A percentile compares a stretch with the other conserved stretches of the same genome.
Conservation (phyloP, 164 flowering plant genomes). For the Taxillus chinensis region DNA sequence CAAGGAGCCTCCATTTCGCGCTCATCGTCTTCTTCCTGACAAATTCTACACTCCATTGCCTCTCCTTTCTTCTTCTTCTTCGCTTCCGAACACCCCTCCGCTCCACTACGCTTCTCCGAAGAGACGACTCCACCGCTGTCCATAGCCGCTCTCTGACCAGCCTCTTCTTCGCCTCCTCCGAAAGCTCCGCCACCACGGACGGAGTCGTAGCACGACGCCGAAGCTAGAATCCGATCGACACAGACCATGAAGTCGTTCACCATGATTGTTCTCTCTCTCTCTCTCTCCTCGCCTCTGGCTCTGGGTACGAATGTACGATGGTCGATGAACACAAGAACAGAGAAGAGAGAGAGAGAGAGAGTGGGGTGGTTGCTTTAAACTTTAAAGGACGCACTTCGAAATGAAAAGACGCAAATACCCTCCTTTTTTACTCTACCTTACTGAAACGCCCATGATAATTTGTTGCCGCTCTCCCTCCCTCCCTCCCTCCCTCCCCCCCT, state of each 20-base stretch:
- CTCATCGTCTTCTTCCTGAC: conserved; percentile 61
- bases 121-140: neutral
- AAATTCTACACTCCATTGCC: conserved; percentile 61
- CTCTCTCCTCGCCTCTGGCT: conserved; percentile 8
- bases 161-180: conserved; percentile 3
- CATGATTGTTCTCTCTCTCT: conserved; percentile 13
- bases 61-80: conserved; percentile 9
- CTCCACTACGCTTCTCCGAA: conserved; percentile 10
- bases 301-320: neutral
- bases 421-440: no score
- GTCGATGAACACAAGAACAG: neutral
- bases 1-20: conserved; percentile 56
- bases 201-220: conserved; percentile 33
- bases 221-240: conserved; percentile 43
- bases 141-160: conserved; percentile 4
- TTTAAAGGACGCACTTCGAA: no score
- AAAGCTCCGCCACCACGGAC: conserved; percentile 7
- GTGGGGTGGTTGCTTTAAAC: neutral
- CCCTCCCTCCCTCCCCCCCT: no score
- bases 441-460: no score
- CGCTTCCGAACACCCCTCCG: conserved; percentile 18
- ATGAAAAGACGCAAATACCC: no score
- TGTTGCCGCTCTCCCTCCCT: no score
- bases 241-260: conserved; percentile 61
- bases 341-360: neutral